Base-by-base conservation (phyloP, 1,284 basidiomycete genomes). In the Sanghuangporus baumii region DNA sequence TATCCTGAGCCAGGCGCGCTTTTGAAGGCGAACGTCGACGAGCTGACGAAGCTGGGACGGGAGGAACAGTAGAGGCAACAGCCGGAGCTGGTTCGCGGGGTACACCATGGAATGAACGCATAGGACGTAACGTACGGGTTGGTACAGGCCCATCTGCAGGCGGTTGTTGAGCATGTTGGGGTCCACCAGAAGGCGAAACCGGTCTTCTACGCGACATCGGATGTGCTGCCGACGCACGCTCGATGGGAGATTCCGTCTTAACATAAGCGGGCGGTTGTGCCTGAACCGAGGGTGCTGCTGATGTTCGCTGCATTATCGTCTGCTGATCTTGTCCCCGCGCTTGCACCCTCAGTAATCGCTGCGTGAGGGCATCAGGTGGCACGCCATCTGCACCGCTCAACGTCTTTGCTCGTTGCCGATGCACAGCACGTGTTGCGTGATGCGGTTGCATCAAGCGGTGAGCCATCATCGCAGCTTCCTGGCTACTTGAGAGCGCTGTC, bases 71-170 rank as follows among this genome's bases (percentile, higher is more conserved):
- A 40, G 41, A 6, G 1, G 48, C 6, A 20, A 43, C 55, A 34
- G 61, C 37, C 43, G 43, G 2, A 18, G 43, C 16, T 46, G 43
- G 43, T 46, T 46, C 43, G 20, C 43, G 43, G 1, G 46, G 12
- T 26, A 43, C 69, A 50, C 78, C 79, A 69, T 84, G 85, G 74
- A 89, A 86, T 14, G 87, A 88, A 18, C 83, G 79, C 77, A 75
- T 77, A 11, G 80, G 74, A 16, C 79, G 80, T 38, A 88, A 69
- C 5, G 74, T 52, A n/a, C 59, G 62, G 1, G 38, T 37, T 6
- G 62, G 59, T 12, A 36, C 47, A 7, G 38, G 31, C 16, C 59
- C 41, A 34, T 37, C 31, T 48, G 46, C 47, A 40, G 54, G n/a
- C 23, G 9, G 41, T n/a, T 59, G 51, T 2, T 36, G 48, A 37